These are phyloP conservation scores for Yamadazyma endophytica DNA, from an alignment of 805 yeast genomes.

Conservation along the genomic window DNA sequence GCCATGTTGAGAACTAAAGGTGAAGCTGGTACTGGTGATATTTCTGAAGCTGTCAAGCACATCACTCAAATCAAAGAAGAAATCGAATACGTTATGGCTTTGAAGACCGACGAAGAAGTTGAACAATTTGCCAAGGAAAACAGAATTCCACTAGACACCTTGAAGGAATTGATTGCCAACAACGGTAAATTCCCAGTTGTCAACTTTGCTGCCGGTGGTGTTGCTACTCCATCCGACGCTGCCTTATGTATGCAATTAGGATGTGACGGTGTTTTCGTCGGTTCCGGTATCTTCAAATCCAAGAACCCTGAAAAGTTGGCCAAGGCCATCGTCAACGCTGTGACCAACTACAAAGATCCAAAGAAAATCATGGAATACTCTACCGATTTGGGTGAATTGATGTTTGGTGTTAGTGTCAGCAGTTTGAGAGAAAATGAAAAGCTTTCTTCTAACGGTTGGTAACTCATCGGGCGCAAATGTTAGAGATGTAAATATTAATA, in stretches of 20 bases:
- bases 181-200: constrained; percentile 73
- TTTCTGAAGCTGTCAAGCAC: constrained; percentile 77
- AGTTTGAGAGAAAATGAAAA: constrained; percentile 44
- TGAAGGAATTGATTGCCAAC: constrained; percentile 45
- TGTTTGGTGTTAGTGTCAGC: constrained; percentile 67
- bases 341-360: constrained; percentile 65
- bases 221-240: constrained; percentile 86
- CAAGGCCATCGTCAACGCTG: constrained; percentile 74
- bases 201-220: constrained; percentile 86
- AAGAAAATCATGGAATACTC: constrained; percentile 57
- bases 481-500: not conserved
- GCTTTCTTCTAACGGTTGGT: constrained; percentile 53
- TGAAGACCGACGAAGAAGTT: constrained; percentile 43
- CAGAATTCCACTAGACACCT: constrained; percentile 55
- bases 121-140: constrained; percentile 49
- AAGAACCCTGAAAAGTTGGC: constrained; percentile 71
- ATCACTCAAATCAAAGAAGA: constrained; percentile 57
- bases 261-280: constrained; percentile 31
- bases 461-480: constrained; percentile 6
- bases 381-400: constrained; percentile 68
- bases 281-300: constrained; percentile 73
- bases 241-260: constrained; percentile 62
- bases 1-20: constrained; percentile 87
- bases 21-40: constrained; percentile 87
- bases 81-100: constrained; percentile 42